Base-by-base conservation (phyloP, 2,329 filamentous ascomycete genomes). In the Sclerotiophoma versabilis region DNA sequence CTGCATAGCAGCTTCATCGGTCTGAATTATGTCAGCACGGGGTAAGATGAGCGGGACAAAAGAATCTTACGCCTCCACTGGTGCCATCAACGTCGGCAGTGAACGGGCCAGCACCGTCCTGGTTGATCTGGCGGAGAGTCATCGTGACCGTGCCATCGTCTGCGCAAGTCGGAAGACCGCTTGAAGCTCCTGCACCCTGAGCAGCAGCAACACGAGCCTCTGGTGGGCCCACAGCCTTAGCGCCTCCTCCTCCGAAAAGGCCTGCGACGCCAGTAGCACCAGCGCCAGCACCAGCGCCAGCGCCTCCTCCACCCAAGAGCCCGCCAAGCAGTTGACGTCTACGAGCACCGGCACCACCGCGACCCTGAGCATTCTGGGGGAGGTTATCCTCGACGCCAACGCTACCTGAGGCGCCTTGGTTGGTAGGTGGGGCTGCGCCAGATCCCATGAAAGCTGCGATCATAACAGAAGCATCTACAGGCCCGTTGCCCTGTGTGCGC, bases 71-170 rank as follows among this genome's bases (percentile, higher is more conserved):
- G 54, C 87, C 87, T 33, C 86, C 86, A 2, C 85, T 88, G 20
- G 86, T 87, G 34, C 79, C 77, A 66, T 90, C 87, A 17, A 89
- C 77, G 26, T 80, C 79, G 10, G 86, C 86, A 19, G 77, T 81
- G 56, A 89, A 77, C 2, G 86, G 86, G 2, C 87, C 87, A 1
- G 87, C 87, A 20, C 87, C 87, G 60, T 89, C 87, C 71, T 89
- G 86, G 80, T 89, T 89, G 76, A 89, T 70, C 64, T 89, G 84
- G 66, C 86, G 85, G 75, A 84, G 88, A 44, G 82, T 85, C 81
- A 89, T 82, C 37, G 79, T 81, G 64, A 90, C 77, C 32, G 80
- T 80, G 56, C 87, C 87, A 54, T 85, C 80, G 50, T 87, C 84
- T 25, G 79, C 76, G 58, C 79, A 81, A 2, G 87, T 89, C 9